Base-by-base conservation (phyloP, 352 stramenopile species). In the Elongisporangium senticosum region DNA sequence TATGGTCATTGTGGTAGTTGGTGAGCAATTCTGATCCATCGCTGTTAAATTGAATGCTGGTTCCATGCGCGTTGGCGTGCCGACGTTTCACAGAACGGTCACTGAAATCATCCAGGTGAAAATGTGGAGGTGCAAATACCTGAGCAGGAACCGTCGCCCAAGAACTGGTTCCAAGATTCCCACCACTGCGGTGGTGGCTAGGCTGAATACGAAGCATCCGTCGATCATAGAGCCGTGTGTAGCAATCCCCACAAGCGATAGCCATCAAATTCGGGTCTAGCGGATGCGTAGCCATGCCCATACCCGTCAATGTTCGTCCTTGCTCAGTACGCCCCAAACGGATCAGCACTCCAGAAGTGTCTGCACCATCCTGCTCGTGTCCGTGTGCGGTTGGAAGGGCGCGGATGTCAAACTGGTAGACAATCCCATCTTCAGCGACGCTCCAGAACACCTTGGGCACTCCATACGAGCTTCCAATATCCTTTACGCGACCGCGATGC, bases 1-100 rank as follows among this genome's bases (percentile, higher is more conserved):
- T 91, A 47, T 94, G 81, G 50, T 94, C 85, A 56, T 86, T 90
- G 65, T 94, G 85, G 53, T 94, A 94, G 61, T 89, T 93, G 8
- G 82, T 73, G 15, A 94, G 69, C 14, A 94, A 63, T 49, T 93
- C 71, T 0, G 70, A 63, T 15, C 85, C 85, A 40, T 91, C 74
- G 54, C 59, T 79, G 54, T 68, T 91, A 60, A 91, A 94, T 59
- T 87, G 81, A 56, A 94, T 87, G 57, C 83, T 93, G 20, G 85
- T 94, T 14, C 83, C 79, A 56, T 94, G 81, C 6, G 71, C 73
- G 53, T 81, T 74, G 10, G 86, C 74, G 51, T 90, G 74, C 20
- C 63, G 71, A 21, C 64, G 66, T 51, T 74, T 69, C 33, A 68
- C 72, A 4, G 70, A 67, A 0, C 24, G 49, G 28, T 83, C 71